Conservation (phyloP, 441 rosid species). For the Sinapis alba region DNA sequence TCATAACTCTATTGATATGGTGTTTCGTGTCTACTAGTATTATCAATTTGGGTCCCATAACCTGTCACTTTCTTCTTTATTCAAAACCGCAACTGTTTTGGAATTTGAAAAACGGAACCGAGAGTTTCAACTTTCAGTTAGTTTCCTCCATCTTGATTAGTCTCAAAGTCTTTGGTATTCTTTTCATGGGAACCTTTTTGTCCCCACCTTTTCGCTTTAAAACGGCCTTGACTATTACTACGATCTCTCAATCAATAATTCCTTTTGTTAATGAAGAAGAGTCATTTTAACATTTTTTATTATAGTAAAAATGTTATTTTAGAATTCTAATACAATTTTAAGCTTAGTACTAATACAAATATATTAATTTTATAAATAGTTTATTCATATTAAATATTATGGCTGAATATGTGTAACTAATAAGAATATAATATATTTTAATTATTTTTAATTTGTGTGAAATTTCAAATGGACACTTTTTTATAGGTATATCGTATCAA, state of each 20-base stretch:
- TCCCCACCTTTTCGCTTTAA: neutral
- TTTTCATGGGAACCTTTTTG: neutral
- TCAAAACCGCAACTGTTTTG: slow-evolving; percentile 8
- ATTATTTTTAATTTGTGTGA: too few species aligned
- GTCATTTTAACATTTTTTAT: too few species aligned
- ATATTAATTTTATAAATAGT: too few species aligned
- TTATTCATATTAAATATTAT: too few species aligned
- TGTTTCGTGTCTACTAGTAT: neutral
- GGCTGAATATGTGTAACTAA: too few species aligned
- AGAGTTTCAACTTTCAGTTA: slow-evolving; percentile 15
- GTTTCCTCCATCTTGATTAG: neutral
- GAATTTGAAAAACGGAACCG: neutral
- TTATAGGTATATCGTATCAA: too few species aligned
- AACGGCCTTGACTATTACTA: slow-evolving; percentile 7
- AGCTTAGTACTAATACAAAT: too few species aligned
- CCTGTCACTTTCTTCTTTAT: slow-evolving; percentile 23
- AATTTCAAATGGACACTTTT: too few species aligned
- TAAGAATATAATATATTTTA: too few species aligned
- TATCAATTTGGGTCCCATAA: slow-evolving; percentile 14
- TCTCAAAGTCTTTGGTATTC: slow-evolving; percentile 15
- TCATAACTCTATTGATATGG: neutral
- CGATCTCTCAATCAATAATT: neutral
- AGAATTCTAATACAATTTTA: too few species aligned
- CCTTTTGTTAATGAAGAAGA: too few species aligned
- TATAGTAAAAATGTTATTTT: too few species aligned